A percentile compares a stretch with the other conserved stretches of the same genome.
phyloP scores from a whole-genome alignment of 2,329 filamentous ascomycete species.

The Hymenoscyphus linearis region DNA sequence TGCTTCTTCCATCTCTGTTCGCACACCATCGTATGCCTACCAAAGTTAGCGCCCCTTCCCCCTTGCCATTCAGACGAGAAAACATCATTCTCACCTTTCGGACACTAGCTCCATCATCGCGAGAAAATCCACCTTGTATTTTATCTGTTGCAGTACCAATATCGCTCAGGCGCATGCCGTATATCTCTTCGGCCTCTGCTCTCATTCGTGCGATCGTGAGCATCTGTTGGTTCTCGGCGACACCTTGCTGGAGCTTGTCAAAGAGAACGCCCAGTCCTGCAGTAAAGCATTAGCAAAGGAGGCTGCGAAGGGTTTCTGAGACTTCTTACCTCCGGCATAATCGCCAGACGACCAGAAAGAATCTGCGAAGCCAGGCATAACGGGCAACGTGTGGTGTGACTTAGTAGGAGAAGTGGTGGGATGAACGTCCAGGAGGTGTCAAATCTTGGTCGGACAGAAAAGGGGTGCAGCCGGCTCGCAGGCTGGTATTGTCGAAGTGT shows the following conservation, averaged over 20 bases:
- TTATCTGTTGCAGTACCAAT: constrained; percentile 81
- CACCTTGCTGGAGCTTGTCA: constrained; percentile 92
- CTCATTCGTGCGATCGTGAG: constrained; percentile 88
- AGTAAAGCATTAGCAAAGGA: constrained; percentile 11
- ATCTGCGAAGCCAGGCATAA: constrained; percentile 84
- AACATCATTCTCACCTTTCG: constrained; percentile 80
- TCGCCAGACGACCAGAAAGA: constrained; percentile 92
- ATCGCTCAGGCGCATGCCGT: constrained; percentile 73
- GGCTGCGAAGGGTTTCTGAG: not conserved
- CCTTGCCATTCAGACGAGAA: not conserved
- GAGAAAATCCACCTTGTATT: constrained; percentile 74
- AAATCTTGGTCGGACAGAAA: not conserved
- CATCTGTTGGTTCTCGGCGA: constrained; percentile 91
- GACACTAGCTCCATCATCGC: constrained; percentile 92
- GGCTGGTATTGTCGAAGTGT: constrained; percentile 1
- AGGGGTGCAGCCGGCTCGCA: not conserved
- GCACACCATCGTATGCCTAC: constrained; percentile 90
- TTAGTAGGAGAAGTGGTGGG: constrained; percentile 2
- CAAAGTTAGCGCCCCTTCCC: constrained; percentile 18
- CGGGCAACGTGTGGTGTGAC: constrained; percentile 28
- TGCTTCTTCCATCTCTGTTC: constrained; percentile 87
- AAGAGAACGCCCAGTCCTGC: constrained; percentile 86
- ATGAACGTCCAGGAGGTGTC: not conserved
- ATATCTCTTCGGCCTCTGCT: constrained; percentile 89
- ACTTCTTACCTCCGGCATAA: constrained; percentile 77